phyloP scores from a whole-genome alignment of 2,329 filamentous ascomycete species.

The Karstenula rhodostoma region DNA sequence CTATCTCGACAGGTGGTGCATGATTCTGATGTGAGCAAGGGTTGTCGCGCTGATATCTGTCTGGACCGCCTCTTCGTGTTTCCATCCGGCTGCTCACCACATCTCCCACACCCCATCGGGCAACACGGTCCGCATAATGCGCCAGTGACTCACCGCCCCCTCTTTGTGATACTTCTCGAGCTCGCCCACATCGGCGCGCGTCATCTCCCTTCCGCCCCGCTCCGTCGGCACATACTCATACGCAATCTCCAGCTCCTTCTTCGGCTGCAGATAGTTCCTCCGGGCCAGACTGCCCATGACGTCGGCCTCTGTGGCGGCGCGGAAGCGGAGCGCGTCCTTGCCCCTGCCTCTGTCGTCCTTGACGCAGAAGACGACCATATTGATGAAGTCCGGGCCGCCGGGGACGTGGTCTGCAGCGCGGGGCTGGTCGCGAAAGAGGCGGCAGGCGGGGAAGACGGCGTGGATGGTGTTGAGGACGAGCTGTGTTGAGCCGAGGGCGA shows the following conservation, averaged over 20 bases:
- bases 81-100: no score
- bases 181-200: conserved; percentile 68
- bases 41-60: no score
- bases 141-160: conserved; percentile 87
- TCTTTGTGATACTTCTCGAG: conserved; percentile 76
- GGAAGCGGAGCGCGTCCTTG: conserved; percentile 67
- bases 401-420: conserved; percentile 53
- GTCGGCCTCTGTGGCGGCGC: conserved; percentile 70
- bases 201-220: conserved; percentile 63
- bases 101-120: conserved; percentile 83
- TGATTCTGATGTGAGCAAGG: no score
- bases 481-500: conserved; percentile 76
- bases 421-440: conserved; percentile 83
- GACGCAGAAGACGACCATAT: conserved; percentile 94
- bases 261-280: conserved; percentile 73
- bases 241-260: conserved; percentile 69
- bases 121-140: conserved; percentile 85
- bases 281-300: conserved; percentile 76
- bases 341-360: conserved; percentile 60
- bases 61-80: no score
- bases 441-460: conserved; percentile 85
- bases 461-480: conserved; percentile 84
- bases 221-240: conserved; percentile 38
- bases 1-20: no score
- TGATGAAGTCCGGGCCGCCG: conserved; percentile 75